Conservation (phyloP, 192 early-diverging fungal genomes). For the Backusella sp. region DNA sequence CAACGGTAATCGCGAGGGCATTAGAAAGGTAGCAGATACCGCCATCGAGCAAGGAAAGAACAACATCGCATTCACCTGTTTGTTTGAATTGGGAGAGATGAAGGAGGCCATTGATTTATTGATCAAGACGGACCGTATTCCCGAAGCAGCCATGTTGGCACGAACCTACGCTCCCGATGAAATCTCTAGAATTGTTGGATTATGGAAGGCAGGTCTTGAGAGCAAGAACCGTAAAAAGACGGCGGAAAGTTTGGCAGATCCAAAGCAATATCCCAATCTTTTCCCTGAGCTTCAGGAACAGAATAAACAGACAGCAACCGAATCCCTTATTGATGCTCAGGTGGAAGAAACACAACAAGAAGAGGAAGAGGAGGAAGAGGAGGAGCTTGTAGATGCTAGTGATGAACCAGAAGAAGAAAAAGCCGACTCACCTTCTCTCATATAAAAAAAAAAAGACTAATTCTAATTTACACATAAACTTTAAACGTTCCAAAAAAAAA, state of each 20-base stretch:
- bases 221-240: conserved; percentile 72
- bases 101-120: conserved; percentile 88
- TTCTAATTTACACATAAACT: neutral
- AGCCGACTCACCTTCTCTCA: neutral
- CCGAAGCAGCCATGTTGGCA: conserved; percentile 95
- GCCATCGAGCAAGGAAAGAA: conserved; percentile 76
- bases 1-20: conserved; percentile 77
- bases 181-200: conserved; percentile 62
- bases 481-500: neutral
- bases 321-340: neutral
- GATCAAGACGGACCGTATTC: conserved; percentile 80
- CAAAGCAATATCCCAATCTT: conserved; percentile 77
- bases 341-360: neutral
- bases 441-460: conserved; percentile 4
- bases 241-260: conserved; percentile 87
- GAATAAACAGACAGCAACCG: neutral
- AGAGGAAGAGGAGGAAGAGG: neutral
- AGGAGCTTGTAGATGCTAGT: neutral
- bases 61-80: conserved; percentile 91
- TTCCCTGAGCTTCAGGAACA: conserved; percentile 69
- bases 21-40: conserved; percentile 69
- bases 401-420: neutral
- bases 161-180: conserved; percentile 83
- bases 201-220: conserved; percentile 79
- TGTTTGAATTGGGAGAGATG: conserved; percentile 69